phyloP scores from a whole-genome alignment of 768 basidiomycete species.

The Pisolithus marmoratus region DNA sequence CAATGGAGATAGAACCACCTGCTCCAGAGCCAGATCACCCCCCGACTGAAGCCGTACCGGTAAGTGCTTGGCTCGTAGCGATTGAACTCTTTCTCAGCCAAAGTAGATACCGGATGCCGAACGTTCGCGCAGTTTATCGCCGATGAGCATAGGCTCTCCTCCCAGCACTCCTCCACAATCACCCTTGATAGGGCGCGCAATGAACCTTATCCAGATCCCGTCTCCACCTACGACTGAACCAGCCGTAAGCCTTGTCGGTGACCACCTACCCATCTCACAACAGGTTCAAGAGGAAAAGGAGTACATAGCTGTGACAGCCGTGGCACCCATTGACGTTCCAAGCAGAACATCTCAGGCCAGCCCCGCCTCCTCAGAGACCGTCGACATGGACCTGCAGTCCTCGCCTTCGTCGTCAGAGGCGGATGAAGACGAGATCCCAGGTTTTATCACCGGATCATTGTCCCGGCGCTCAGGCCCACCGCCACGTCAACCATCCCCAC shows the following conservation, averaged over 20 bases:
- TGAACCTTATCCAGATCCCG: constrained; percentile 2
- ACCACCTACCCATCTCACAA: constrained; percentile 8
- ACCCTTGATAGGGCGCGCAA: constrained; percentile 4
- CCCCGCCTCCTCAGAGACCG: constrained; percentile 29
- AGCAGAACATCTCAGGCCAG: constrained; percentile 25
- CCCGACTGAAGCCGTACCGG: constrained; percentile 14
- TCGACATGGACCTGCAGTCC: constrained; percentile 30
- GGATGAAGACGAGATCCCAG: constrained; percentile 26
- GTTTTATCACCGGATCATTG: constrained; percentile 27
- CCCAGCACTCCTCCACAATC: constrained; percentile 32
- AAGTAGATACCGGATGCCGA: constrained; percentile 25
- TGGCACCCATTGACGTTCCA: constrained; percentile 20
- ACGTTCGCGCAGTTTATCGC: constrained; percentile 47
- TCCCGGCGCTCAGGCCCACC: constrained; percentile 17
- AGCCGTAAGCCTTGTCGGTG: constrained; percentile 3
- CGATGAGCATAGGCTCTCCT: constrained; percentile 56
- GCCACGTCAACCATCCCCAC: constrained; percentile 18
- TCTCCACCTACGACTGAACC: constrained; percentile 6
- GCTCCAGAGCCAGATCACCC: constrained; percentile 3
- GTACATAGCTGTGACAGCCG: constrained; percentile 12
- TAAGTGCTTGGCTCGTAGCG: constrained; percentile 12
- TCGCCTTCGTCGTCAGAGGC: constrained; percentile 25
- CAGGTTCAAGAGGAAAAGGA: constrained; percentile 15
- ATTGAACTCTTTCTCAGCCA: constrained; percentile 17
- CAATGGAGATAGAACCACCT: constrained; percentile 4